Base-by-base conservation (phyloP, 1,139 yeast genomes). In the Zygosaccharomyces sapae region DNA sequence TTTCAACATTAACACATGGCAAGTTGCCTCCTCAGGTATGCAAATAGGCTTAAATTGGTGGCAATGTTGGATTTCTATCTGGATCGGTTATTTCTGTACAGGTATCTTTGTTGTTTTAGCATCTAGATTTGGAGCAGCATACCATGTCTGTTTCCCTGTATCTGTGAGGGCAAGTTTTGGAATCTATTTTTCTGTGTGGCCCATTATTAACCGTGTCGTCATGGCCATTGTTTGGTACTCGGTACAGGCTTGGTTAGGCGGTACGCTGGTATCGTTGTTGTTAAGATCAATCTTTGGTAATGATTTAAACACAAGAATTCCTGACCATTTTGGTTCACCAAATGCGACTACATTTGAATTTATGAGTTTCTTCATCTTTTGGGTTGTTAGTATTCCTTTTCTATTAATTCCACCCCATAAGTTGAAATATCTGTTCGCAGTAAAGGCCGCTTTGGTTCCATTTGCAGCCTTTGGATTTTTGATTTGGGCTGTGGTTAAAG, bases 1-100 rank as follows among this genome's bases (percentile, higher is more conserved):
- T 22, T 85, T 88, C 70, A 87, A 87, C 65, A 81, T 88, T 58
- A 86, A 85, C 62, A 86, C 96, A 8, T 87, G 94, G 90, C 90
- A 86, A 70, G 86, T 88, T 59, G 95, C 95, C 5, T 81, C 92
- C 3, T 83, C 94, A 0, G 94, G 95, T 54, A 83, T 83, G 50
- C 72, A 72, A 45, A 75, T 77, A 36, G 92, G 92, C 6, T 70
- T 87, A 68, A 79, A 82, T 13, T 86, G 95, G 95, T 87, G 95
- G 94, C 89, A 81, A 65, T 81, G 86, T 13, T 87, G 95, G 95
- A 63, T 86, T 30, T 77, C 92, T 0, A 90, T 87, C 20, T 86
- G 95, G 94, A 56, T 81, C 22, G 88, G 88, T 10, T 82, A 82
- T 62, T 62, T 73, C 31, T 63, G 81, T 44, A 79, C 81, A 51